Percentiles rank a stretch among this genome's conserved stretches.
phyloP scores from a whole-genome alignment of 257 asterid genomes.

The Nicotiana sylvestris region DNA sequence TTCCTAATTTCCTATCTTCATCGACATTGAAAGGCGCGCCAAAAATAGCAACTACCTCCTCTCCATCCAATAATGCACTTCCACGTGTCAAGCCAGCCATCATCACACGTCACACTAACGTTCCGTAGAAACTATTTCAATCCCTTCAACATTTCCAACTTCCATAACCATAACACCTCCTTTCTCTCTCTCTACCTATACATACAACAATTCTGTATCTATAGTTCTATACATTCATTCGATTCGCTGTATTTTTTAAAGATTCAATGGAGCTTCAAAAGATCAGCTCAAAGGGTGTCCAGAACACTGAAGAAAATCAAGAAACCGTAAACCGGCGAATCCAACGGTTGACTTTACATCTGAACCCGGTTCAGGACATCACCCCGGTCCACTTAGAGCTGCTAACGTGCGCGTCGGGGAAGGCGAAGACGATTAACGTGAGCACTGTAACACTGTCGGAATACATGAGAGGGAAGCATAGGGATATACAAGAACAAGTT shows the following conservation, averaged over 20 bases:
- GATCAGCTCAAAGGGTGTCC: not conserved
- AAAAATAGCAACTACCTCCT: not conserved
- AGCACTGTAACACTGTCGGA: slow-evolving; percentile 38
- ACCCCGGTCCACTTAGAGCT: slow-evolving; percentile 20
- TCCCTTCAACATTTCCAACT: not conserved
- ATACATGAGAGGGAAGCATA: slow-evolving; percentile 77
- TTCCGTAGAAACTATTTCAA: slow-evolving; percentile 32
- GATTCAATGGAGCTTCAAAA: slow-evolving; percentile 31
- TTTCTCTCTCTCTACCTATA: not conserved
- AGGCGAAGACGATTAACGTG: slow-evolving; percentile 47
- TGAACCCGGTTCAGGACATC: slow-evolving; percentile 26
- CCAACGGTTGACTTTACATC: slow-evolving; percentile 47
- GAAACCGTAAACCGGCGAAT: slow-evolving; percentile 44
- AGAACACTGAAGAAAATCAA: slow-evolving; percentile 20
- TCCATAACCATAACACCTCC: not conserved
- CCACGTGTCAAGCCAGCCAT: slow-evolving; percentile 17
- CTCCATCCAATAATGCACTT: slow-evolving; percentile 17
- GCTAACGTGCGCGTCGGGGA: slow-evolving; percentile 42
- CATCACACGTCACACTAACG: slow-evolving; percentile 26
- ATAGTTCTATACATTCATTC: not conserved
- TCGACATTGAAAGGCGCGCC: slow-evolving; percentile 49
- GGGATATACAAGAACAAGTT: slow-evolving; percentile 68
- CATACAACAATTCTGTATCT: not conserved
- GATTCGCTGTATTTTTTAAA: not conserved
- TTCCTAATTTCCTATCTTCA: not conserved